Evolutionary conservation across 805 yeast genomes (phyloP), one percentile per base, ranked within the genome.

Genomic region (Starmerella sp.): DNA sequence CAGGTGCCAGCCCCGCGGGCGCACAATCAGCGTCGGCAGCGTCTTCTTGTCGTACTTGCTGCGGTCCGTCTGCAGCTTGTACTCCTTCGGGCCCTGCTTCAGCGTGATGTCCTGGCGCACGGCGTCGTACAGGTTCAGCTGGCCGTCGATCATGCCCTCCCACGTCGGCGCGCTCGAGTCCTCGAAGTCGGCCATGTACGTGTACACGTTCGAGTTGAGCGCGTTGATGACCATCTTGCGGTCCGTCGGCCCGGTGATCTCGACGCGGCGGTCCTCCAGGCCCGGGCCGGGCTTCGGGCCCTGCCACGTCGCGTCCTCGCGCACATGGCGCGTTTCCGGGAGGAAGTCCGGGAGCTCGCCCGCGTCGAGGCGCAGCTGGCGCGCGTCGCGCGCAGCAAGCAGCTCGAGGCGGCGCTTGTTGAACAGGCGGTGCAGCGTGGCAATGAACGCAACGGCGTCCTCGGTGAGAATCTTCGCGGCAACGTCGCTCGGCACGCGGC

Each of bases 111-210:
- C 73, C 63, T 77, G 73, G 64, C 87, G 77, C 44, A 82, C 82
- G 42, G 80, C 87, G 63, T 82, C 87, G 69, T 78, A 82, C 62
- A 82, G 73, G 67, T 82, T 82, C 61, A 79, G 81, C 69, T 83
- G 87, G 52, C 87, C 87, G 56, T 80, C 83, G 54, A 78, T 77
- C 71, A 79, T 71, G 70, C 81, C 81, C 65, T 67, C 65, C 87
- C 87, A 82, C 45, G 85, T 81, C 48, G 87, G 87, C 38, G 86
- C 79, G 66, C 79, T 74, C 29, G 86, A 81, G 68, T 82, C 87
- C 71, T 83, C 87, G 60, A 82, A 82, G 67, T 83, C 87, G 53
- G 85, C 81, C 87, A 82, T 83, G 71, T 82, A 83, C 48, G 86
- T 81, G 64, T 81, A 83, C 48, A 82, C 87, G 45, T 75, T 75